Evolutionary conservation across 768 basidiomycete genomes (phyloP).

Genomic region (Trichaptum fuscoviolaceum): DNA sequence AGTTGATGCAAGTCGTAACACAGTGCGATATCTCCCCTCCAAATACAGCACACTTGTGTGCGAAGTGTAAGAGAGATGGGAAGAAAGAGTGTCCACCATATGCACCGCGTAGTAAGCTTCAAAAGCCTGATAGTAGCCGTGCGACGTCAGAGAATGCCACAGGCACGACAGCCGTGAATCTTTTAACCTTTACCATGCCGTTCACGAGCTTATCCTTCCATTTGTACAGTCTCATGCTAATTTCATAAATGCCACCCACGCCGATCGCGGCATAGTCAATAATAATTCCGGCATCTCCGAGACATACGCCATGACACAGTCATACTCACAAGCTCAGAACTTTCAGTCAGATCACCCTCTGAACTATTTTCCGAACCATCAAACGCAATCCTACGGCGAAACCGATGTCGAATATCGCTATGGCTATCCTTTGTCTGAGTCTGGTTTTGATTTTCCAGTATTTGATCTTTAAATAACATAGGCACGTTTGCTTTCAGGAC

Average conservation of each 20-base stretch:
- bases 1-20: not conserved
- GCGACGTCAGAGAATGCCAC: not conserved
- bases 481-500: not conserved
- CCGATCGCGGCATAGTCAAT: not conserved
- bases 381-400: not conserved
- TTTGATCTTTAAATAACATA: not conserved
- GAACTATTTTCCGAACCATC: not conserved
- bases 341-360: not conserved
- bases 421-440: not conserved
- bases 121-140: not conserved
- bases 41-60: not conserved
- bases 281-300: not conserved
- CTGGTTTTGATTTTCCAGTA: not conserved
- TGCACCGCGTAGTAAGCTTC: not conserved
- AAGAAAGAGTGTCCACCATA: not conserved
- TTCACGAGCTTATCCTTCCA: not conserved
- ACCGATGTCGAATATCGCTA: not conserved
- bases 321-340: not conserved
- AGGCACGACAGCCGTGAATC: not conserved
- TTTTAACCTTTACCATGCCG: not conserved
- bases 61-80: not conserved
- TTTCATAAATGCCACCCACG: not conserved
- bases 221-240: not conserved
- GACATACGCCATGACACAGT: not conserved
- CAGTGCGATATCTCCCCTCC: not conserved